Evolutionary conservation across 768 basidiomycete species (phyloP).

Genomic region (Xerocomus potaroensis): DNA sequence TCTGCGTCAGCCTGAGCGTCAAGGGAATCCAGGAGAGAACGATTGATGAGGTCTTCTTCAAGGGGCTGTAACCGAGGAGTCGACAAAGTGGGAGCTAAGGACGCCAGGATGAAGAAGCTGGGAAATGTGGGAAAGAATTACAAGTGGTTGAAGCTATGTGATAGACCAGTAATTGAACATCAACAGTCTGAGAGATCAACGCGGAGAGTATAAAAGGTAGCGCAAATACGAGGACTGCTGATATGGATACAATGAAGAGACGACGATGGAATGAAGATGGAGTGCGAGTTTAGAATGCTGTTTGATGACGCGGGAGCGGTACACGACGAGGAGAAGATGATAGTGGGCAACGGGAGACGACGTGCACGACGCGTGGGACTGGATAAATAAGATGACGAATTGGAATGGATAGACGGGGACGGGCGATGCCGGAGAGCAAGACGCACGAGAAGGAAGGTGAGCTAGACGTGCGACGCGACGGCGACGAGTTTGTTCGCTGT

Average conservation of each 20-base stretch:
- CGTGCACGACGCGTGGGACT: constrained; percentile 46
- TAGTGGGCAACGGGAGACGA: constrained; percentile 29
- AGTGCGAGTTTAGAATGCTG: constrained; percentile 26
- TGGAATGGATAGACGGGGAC: constrained; percentile 20
- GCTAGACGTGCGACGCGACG: constrained; percentile 36
- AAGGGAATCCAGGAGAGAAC: constrained; percentile 76
- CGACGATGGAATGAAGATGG: constrained; percentile 23
- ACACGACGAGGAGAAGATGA: constrained; percentile 24
- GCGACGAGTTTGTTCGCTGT: constrained; percentile 40
- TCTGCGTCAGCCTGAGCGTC: constrained; percentile 83
- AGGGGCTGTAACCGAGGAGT: constrained; percentile 34
- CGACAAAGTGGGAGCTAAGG: constrained; percentile 35
- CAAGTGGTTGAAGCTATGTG: constrained; percentile 26
- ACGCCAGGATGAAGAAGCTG: constrained; percentile 47
- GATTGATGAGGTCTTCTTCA: constrained; percentile 79
- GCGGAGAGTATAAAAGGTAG: constrained; percentile 29
- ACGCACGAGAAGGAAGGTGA: constrained; percentile 15
- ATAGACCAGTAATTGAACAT: constrained; percentile 36
- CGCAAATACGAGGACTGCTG: constrained; percentile 34
- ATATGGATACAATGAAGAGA: constrained; percentile 42
- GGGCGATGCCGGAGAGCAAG: constrained; percentile 20
- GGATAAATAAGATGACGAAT: constrained; percentile 32
- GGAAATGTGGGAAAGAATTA: constrained; percentile 24
- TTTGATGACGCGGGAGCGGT: constrained; percentile 25
- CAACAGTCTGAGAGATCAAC: constrained; percentile 37